Base-by-base conservation (phyloP, 305 asterid genomes). In the Lippia alba region DNA sequence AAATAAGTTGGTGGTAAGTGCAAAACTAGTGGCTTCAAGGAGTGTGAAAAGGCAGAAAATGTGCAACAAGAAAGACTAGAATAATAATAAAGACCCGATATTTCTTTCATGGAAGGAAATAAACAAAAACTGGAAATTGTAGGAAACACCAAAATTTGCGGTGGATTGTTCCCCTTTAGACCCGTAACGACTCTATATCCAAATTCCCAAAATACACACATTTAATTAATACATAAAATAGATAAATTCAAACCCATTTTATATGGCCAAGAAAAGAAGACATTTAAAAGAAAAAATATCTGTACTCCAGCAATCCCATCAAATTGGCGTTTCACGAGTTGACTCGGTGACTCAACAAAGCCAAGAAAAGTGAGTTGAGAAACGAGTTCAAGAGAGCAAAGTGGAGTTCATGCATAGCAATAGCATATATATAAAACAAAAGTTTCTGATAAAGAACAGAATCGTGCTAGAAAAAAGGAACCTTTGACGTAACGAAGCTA, bases 111-210 rank as follows among this genome's bases (percentile, higher is more conserved):
- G n/a, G 69, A 50, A 68, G 39, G 32, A 72, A 66, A 34, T 36
- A 45, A 36, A 45, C 7, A 44, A 62, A 74, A 12, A 61, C 19
- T 1, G 24, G 16, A 69, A 56, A 70, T 67, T 41, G 57, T 76
- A 71, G 78, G 67, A 64, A 24, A 24, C 18, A 72, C 79, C 81
- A 64, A 69, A 65, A 69, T 45, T 53, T 45, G 64, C 81, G 81
- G 81, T 58, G 74, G 46, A 34, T 64, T 73, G 81, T 80, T 63
- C 70, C 84, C 74, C 56, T 11, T 4, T 49, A 66, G 44, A 64
- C 53, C 56, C 74, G 69, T 74, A 74, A 66, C 75, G 83, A 66
- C 75, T 74, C 77, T 69, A 39, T 61, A 62, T 48, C 67, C 83
- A 72, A 53, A 10, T 75, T 39, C 75, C 80, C 12, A 75, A 61